Evolutionary conservation across 208 protist species (phyloP), one percentile per base, ranked within the genome.

Genomic region (Plasmodiophora brassicae): DNA sequence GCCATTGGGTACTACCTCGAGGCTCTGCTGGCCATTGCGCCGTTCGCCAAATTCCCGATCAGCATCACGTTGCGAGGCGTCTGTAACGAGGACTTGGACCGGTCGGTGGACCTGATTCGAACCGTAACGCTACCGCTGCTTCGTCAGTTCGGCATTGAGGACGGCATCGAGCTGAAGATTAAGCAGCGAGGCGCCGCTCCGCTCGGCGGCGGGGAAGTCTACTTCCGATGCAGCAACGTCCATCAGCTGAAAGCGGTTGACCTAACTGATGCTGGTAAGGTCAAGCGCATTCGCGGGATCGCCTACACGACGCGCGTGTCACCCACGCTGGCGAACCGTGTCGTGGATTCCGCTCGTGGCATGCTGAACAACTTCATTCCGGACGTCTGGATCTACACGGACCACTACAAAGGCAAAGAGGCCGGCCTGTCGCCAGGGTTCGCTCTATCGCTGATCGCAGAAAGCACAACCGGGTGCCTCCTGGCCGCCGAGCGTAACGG

Each of bases 311-410:
- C 87, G 0, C 32, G 46, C n/a, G 22, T 25, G 14, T 28, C 71
- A 8, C 71, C 71, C 28, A 25, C 22, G 14, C n/a, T 84, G 71
- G 71, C n/a, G 22, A 90, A 90, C 46, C 88, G 88, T 1, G 54
- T 89, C 1, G 90, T 91, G 46, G 44, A 88, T 87, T 20, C 89
- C 20, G 89, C 89, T 0, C 32, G 84, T 1, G 14, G 35, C 53
- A 88, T 91, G 25, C 88, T 91, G 44, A 91, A 90, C 71, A 60
- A 90, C 20, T 95, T 92, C 85, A 90, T 95, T 28, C 92, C 93
- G 50, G 94, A 96, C 89, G 93, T 96, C 0, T 96, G 93, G 78
- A 95, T 96, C 41, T 95, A 94, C 85, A 95, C 91, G 25, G 94
- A 96, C 84, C 92, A 95, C 86, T 95, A 94, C 85, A 90, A 89